Percentiles rank a stretch among this genome's conserved stretches.
Conservation (phyloP, 1,284 basidiomycete species). For the Cerioporus squamosus region DNA sequence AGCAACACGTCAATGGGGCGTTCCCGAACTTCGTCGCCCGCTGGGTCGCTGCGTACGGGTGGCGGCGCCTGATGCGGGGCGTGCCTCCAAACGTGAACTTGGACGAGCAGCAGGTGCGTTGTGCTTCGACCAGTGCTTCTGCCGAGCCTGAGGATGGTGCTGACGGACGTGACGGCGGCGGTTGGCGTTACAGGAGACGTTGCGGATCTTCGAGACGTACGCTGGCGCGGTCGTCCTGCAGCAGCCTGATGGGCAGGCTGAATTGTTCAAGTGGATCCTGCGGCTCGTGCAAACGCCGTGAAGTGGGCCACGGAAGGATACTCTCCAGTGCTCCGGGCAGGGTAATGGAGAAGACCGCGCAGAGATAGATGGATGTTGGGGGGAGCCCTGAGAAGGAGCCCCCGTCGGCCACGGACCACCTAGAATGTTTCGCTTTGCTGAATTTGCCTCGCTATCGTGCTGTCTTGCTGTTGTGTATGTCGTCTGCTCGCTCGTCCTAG, state of each 20-base stretch:
- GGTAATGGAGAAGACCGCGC: no score
- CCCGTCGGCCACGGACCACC: background rate
- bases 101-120: background rate
- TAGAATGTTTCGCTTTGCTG: background rate
- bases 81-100: background rate
- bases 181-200: constrained; percentile 7
- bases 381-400: no score
- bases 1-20: background rate
- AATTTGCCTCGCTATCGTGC: no score
- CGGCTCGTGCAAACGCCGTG: background rate
- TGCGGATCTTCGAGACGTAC: constrained; percentile 11
- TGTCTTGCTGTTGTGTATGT: background rate
- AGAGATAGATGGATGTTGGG: no score
- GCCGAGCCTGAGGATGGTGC: background rate
- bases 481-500: no score
- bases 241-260: constrained; percentile 1
- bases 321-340: background rate
- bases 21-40: background rate
- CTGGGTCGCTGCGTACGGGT: background rate
- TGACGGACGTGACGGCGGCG: background rate
- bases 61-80: background rate
- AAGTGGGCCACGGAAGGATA: background rate
- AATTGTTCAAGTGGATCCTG: constrained; percentile 2
- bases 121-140: background rate
- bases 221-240: constrained; percentile 13